phyloP scores from a whole-genome alignment of 495 filamentous ascomycete genomes.

The Penicillium bialowiezense region DNA sequence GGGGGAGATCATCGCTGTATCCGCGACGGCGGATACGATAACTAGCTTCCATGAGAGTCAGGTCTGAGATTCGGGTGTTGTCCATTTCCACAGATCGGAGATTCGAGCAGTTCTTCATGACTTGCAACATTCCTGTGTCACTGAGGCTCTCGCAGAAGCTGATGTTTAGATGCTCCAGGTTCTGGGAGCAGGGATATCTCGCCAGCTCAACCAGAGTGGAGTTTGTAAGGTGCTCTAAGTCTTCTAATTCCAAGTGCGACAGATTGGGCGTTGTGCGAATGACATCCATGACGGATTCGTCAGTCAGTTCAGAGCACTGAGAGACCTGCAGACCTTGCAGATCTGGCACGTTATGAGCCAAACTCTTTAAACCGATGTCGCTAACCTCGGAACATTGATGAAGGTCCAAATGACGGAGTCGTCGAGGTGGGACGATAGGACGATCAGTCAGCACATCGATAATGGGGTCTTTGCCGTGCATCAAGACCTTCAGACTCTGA shows the following conservation, averaged over 20 bases:
- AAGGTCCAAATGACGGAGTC: conserved; percentile 80
- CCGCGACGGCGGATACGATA: conserved; percentile 66
- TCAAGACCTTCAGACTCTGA: conserved; percentile 63
- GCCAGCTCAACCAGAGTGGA: conserved; percentile 67
- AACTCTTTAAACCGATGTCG: conserved; percentile 60
- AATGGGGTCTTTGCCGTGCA: conserved; percentile 69
- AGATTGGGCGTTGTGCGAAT: conserved; percentile 71
- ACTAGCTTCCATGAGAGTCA: conserved; percentile 85
- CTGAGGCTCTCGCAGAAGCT: conserved; percentile 85
- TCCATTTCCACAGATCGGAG: conserved; percentile 81
- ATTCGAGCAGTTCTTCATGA: conserved; percentile 70
- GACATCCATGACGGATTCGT: conserved; percentile 68
- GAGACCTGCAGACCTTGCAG: conserved; percentile 80
- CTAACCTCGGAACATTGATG: conserved; percentile 74
- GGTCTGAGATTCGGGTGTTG: conserved; percentile 86
- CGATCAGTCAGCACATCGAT: conserved; percentile 73
- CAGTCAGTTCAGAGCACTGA: conserved; percentile 66
- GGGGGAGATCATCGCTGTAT: conserved; percentile 49
- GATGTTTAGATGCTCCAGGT: conserved; percentile 77
- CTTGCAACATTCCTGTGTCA: conserved; percentile 78
- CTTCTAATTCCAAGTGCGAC: conserved; percentile 88
- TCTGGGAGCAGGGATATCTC: conserved; percentile 64
- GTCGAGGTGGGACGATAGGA: conserved; percentile 74
- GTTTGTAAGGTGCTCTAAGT: conserved; percentile 76
- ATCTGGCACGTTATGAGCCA: conserved; percentile 73